These are phyloP conservation scores for Schwanniomyces pseudopolymorphus DNA, from an alignment of 805 yeast genomes.

Conservation along the genomic window DNA sequence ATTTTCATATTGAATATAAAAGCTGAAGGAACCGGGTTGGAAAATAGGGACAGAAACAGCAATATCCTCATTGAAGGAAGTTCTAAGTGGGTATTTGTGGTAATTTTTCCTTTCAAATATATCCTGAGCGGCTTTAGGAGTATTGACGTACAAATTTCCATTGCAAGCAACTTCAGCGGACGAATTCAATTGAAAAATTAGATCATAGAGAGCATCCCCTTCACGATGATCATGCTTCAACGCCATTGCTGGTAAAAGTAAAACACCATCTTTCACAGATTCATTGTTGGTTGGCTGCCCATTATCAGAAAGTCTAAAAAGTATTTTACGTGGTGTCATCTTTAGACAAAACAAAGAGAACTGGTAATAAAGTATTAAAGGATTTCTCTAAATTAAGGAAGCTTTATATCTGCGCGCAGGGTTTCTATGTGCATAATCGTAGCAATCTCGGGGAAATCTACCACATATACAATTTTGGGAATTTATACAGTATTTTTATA, in stretches of 20 bases:
- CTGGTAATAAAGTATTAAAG: background rate
- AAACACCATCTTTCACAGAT: conserved; percentile 45
- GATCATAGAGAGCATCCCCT: conserved; percentile 44
- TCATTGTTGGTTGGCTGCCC: conserved; percentile 47
- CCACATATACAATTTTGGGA: background rate
- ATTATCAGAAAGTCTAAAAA: conserved; percentile 44
- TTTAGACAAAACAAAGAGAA: background rate
- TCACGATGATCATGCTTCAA: conserved; percentile 27
- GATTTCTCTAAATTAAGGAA: background rate
- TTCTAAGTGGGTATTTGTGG: conserved; percentile 47
- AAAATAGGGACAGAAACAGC: conserved; percentile 59
- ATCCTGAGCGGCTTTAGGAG: conserved; percentile 47
- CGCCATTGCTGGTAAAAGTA: conserved; percentile 49
- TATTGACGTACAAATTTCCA: conserved; percentile 73
- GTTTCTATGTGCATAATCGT: background rate
- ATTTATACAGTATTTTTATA: too few relatives aligned
- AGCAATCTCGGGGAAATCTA: background rate
- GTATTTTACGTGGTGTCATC: conserved; percentile 30
- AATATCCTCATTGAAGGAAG: conserved; percentile 66
- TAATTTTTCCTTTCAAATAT: conserved; percentile 59
- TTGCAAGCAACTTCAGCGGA: conserved; percentile 70
- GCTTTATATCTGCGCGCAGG: background rate
- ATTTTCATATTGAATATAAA: conserved; percentile 59
- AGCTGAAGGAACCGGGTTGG: conserved; percentile 78
- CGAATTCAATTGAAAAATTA: conserved; percentile 69